phyloP scores from a whole-genome alignment of 345 rosid species.

The Dipteronia sinensis region DNA sequence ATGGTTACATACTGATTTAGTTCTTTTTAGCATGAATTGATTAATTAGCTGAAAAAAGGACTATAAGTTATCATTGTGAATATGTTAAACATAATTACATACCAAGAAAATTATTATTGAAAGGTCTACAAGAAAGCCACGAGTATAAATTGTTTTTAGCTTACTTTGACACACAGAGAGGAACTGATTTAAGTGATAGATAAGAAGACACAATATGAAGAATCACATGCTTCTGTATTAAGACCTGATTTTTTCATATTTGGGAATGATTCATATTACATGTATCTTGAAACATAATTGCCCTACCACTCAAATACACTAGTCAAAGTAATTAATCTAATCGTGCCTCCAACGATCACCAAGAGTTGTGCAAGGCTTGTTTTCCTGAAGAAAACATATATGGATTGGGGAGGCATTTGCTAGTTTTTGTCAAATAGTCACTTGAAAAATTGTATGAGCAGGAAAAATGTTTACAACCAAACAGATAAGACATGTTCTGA shows the following conservation, averaged over 20 bases:
- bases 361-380: not conserved
- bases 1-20: no score
- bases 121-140: no score
- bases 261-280: not conserved
- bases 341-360: not conserved
- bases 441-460: no score
- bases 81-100: not conserved
- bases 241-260: conserved; percentile 7
- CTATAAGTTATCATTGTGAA: not conserved
- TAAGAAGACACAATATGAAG: not conserved
- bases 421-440: not conserved
- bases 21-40: no score
- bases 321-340: conserved; percentile 4
- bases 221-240: not conserved
- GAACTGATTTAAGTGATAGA: not conserved
- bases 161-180: not conserved
- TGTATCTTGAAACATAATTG: conserved; percentile 4
- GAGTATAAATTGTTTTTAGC: no score
- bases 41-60: no score
- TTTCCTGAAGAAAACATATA: not conserved
- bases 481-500: not conserved
- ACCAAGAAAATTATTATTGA: not conserved
- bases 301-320: not conserved
- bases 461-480: no score
- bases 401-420: not conserved